Evolutionary conservation across 345 rosid genomes (phyloP), one percentile per base, ranked within the genome.

Genomic region (Turritis glabra): DNA sequence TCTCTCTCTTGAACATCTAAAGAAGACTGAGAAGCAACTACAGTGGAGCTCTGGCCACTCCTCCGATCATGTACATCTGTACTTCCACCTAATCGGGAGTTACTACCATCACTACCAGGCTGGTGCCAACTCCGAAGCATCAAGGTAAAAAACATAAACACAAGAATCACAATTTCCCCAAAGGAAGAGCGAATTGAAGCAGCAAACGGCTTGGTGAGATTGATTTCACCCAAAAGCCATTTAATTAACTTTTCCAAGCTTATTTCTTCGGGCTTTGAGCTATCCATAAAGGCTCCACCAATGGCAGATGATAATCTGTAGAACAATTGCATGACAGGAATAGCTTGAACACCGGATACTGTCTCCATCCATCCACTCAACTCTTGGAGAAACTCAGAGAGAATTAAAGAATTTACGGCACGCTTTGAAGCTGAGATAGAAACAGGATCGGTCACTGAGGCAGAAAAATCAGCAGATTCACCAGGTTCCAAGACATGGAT

Each of bases 81-180:
- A 78, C 61, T 81, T 76, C 85, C 96, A 37, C 85, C 70, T 56
- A 84, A 62, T 78, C 82, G 87, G 54, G 84, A 64, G 60, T 67
- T 62, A 79, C 87, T 77, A 73, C 81, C 52, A 79, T 89, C 96
- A 64, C 83, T 85, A 50, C 97, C 98, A 71, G 99, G 99, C 75
- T 92, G 99, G 68, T 95, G 97, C 99, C 99, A 95, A 75, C 93
- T 95, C 66, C 98, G 93, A 54, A 95, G 97, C 98, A 95, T 95
- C 89, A 95, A 81, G 64, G 99, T 95, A 84, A 92, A 90, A 81
- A 95, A 95, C 99, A 92, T 92, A 80, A 95, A 95, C 69, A 95
- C 89, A 79, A 95, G 89, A 60, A 95, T 93, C 13, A 88, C 86
- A 73, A 92, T 89, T 82, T 90, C 98, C 57, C 98, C 99, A 69